A percentile compares a stretch with the other conserved stretches of the same genome.
Evolutionary conservation across 768 basidiomycete species (phyloP).

Genomic region (Gymnopilus dilepis): DNA sequence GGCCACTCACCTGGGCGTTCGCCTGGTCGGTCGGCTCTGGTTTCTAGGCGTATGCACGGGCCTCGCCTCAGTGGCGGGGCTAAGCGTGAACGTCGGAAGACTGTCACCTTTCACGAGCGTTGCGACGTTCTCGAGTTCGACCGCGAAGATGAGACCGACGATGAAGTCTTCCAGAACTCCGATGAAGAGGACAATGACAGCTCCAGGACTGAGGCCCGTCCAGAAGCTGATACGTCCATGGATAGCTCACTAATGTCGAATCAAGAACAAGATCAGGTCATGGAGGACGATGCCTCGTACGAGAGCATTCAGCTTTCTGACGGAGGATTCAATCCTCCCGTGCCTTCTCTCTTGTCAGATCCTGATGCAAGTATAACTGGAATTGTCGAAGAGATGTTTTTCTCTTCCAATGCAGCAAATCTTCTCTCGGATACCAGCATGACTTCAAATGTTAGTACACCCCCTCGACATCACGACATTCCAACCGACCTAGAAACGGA

Average conservation of each 20-base stretch:
- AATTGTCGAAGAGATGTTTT: constrained; percentile 74
- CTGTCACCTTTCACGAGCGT: constrained; percentile 78
- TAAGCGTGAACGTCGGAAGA: constrained; percentile 68
- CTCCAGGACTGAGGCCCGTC: constrained; percentile 8
- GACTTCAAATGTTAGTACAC: constrained; percentile 40
- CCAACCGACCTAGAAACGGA: constrained; percentile 66
- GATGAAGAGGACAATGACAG: constrained; percentile 36
- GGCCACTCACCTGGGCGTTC: constrained; percentile 63
- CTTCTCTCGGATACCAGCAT: constrained; percentile 27
- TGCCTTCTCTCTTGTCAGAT: constrained; percentile 43
- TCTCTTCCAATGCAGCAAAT: constrained; percentile 40
- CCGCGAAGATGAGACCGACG: constrained; percentile 46
- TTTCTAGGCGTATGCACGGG: constrained; percentile 76
- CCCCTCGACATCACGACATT: constrained; percentile 48
- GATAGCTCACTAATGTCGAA: constrained; percentile 22
- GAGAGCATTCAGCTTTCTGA: constrained; percentile 52
- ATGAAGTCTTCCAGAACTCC: constrained; percentile 29
- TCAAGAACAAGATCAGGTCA: constrained; percentile 19
- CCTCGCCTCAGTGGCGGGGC: constrained; percentile 64
- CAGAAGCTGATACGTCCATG: constrained; percentile 51
- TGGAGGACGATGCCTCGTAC: constrained; percentile 44
- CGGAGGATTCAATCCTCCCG: constrained; percentile 36
- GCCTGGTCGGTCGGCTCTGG: constrained; percentile 69
- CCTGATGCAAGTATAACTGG: constrained; percentile 68
- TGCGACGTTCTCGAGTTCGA: constrained; percentile 88